A percentile compares a stretch with the other conserved stretches of the same genome.
Evolutionary conservation across 305 asterid species (phyloP).

Genomic region (Fraxinus floribunda): DNA sequence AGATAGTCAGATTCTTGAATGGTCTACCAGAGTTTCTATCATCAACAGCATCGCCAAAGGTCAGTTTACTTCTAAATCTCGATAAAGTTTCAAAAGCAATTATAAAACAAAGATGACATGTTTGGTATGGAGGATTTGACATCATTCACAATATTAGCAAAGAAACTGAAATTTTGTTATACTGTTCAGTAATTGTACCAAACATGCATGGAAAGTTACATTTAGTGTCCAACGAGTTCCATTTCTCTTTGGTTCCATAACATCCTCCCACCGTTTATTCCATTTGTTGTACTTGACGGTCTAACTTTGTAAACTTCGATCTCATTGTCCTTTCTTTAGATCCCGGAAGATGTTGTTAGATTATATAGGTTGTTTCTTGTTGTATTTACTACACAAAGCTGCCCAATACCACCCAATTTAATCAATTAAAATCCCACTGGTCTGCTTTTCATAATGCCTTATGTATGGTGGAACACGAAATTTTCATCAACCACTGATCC

Average conservation of each 20-base stretch:
- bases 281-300: neutral
- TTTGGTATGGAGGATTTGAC: neutral
- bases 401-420: neutral
- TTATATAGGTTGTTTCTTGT: neutral
- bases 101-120: neutral
- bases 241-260: neutral
- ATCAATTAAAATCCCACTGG: neutral
- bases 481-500: neutral
- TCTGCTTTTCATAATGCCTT: neutral
- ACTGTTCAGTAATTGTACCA: neutral
- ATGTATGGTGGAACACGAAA: neutral
- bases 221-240: neutral
- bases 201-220: neutral
- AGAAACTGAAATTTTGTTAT: neutral
- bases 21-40: conserved; percentile 74
- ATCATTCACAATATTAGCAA: neutral
- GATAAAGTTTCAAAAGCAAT: neutral
- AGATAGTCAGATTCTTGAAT: conserved; percentile 55
- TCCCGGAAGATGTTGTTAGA: neutral
- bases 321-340: neutral
- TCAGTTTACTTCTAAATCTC: conserved; percentile 23
- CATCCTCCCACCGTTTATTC: neutral
- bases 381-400: neutral
- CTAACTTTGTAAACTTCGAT: neutral
- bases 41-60: conserved; percentile 83